Conservation (phyloP, 768 basidiomycete species). For the Boletus rubescentipes region DNA sequence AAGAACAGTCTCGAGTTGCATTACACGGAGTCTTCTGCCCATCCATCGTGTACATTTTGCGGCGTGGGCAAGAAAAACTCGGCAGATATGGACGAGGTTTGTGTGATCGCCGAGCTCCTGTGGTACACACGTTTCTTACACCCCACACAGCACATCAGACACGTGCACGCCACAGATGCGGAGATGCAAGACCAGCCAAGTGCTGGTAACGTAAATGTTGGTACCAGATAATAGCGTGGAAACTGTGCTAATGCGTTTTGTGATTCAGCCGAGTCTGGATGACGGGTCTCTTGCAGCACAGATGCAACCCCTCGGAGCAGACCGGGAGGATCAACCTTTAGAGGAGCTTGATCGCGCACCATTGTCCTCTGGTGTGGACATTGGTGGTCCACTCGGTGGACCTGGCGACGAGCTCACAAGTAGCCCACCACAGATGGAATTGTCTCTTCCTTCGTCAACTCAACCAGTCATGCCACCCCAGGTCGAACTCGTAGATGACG, state of each 20-base stretch:
- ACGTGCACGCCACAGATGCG: conserved; percentile 6
- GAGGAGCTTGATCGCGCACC: neutral
- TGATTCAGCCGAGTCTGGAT: conserved; percentile 3
- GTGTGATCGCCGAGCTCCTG: neutral
- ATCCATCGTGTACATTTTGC: conserved; percentile 23
- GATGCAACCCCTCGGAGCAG: neutral
- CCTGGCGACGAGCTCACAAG: neutral
- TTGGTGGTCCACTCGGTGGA: neutral
- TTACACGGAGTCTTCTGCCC: conserved; percentile 22
- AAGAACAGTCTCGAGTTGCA: conserved; percentile 19
- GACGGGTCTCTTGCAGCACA: neutral
- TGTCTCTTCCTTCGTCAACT: neutral
- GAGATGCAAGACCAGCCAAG: conserved; percentile 1
- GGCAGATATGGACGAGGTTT: conserved; percentile 22
- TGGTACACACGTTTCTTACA: conserved; percentile 7
- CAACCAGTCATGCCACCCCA: neutral
- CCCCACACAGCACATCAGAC: conserved; percentile 19
- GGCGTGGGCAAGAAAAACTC: conserved; percentile 14
- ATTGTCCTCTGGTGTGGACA: neutral
- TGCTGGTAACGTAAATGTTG: conserved; percentile 1
- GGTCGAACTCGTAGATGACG: neutral
- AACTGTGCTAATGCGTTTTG: conserved; percentile 1
- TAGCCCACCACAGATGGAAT: neutral
- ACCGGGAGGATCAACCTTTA: neutral
- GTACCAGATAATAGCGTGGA: neutral